Percentiles rank a stretch among this genome's conserved stretches.
phyloP scores from a whole-genome alignment of 176 grass and related monocot species.

The Triticum urartu region DNA sequence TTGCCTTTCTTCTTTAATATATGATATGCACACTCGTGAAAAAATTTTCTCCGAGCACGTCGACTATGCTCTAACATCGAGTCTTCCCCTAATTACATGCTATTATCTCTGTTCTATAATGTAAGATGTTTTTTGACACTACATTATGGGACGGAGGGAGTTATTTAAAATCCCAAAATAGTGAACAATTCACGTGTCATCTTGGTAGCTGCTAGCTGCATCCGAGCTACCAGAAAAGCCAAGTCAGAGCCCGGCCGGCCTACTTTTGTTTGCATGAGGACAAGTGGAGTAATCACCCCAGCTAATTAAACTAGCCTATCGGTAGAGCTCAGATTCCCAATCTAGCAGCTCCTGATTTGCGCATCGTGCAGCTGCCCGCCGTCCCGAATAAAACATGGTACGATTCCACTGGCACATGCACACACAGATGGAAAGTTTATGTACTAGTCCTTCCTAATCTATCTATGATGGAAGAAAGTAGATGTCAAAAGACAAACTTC shows the following conservation, averaged over 20 bases:
- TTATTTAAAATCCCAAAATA: no score
- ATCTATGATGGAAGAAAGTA: background rate
- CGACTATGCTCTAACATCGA: no score
- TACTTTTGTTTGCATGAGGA: conserved; percentile 23
- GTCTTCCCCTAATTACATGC: no score
- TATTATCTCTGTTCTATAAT: no score
- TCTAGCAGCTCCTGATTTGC: conserved; percentile 13
- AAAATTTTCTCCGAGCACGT: no score
- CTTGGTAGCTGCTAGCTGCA: no score
- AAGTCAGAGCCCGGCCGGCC: background rate
- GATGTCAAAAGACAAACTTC: no score
- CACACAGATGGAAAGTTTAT: background rate
- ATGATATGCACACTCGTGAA: no score
- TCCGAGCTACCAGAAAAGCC: background rate
- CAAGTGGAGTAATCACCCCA: background rate
- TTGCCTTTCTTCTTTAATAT: no score
- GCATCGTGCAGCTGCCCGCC: background rate
- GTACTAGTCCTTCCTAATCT: background rate
- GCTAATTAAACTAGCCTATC: conserved; percentile 33
- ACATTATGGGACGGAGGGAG: no score
- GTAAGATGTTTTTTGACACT: no score
- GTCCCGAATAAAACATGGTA: background rate
- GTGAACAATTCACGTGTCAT: no score
- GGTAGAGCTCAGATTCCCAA: conserved; percentile 25
- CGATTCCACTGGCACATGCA: background rate